Evolutionary conservation across 495 filamentous ascomycete species (phyloP).

Genomic region (Penicillium turbatum): DNA sequence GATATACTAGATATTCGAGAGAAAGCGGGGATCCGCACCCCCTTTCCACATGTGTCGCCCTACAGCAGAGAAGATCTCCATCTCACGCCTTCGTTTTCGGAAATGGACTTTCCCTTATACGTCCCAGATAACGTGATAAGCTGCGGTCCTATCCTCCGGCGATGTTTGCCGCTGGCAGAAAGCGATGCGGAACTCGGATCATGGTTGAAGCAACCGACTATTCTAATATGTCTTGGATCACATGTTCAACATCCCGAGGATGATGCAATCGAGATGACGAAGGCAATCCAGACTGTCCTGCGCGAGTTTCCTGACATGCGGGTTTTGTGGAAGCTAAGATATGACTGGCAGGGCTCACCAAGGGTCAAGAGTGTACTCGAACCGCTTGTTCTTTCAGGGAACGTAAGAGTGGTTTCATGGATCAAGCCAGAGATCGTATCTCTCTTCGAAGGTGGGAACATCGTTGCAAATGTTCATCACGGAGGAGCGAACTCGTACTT

Average conservation of each 20-base stretch:
- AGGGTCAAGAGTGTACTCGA: slow-evolving; percentile 14
- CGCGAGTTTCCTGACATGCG: slow-evolving; percentile 30
- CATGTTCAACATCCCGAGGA: slow-evolving; percentile 33
- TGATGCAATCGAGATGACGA: slow-evolving; percentile 36
- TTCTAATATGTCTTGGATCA: slow-evolving; percentile 50
- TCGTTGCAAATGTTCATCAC: slow-evolving; percentile 49
- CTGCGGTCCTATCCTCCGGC: slow-evolving; percentile 45
- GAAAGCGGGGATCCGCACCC: slow-evolving; percentile 23
- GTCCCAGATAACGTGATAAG: slow-evolving; percentile 42
- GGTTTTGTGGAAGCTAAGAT: slow-evolving; percentile 48
- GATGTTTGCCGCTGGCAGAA: slow-evolving; percentile 29
- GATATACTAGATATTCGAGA: slow-evolving; percentile 19
- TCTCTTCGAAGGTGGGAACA: slow-evolving; percentile 41
- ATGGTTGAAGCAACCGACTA: slow-evolving; percentile 46
- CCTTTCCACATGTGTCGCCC: slow-evolving; percentile 30
- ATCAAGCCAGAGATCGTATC: slow-evolving; percentile 45
- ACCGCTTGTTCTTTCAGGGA: slow-evolving; percentile 16
- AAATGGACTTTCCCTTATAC: slow-evolving; percentile 42
- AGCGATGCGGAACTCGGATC: slow-evolving; percentile 37
- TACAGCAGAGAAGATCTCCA: slow-evolving; percentile 36
- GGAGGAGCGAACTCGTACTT: slow-evolving; percentile 52
- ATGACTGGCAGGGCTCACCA: slow-evolving; percentile 19
- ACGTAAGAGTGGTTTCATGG: slow-evolving; percentile 36
- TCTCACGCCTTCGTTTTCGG: slow-evolving; percentile 34
- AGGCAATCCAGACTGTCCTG: slow-evolving; percentile 30